A percentile compares a stretch with the other conserved stretches of the same genome.
These are phyloP conservation scores for Colletotrichum sidae DNA, from an alignment of 2,329 filamentous ascomycete genomes.

Conservation along the genomic window DNA sequence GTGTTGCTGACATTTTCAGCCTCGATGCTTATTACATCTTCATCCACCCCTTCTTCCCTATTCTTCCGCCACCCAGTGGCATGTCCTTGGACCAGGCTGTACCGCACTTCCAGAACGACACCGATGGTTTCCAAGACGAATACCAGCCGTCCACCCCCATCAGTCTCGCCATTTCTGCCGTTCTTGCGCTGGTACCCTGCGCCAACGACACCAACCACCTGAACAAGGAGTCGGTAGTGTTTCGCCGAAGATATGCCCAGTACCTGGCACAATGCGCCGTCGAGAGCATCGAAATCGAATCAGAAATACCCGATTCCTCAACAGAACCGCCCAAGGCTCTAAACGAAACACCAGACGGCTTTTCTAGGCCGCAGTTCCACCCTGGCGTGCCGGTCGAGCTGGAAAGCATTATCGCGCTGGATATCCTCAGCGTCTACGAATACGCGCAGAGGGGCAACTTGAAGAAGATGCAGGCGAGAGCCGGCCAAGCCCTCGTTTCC, in stretches of 20 bases:
- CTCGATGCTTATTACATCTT: slow-evolving; percentile 64
- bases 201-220: slow-evolving; percentile 51
- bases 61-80: slow-evolving; percentile 56
- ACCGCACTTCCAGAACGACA: slow-evolving; percentile 49
- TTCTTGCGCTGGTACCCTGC: slow-evolving; percentile 60
- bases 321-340: slow-evolving; percentile 58
- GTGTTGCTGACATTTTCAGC: slow-evolving; percentile 27
- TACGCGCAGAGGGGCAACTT: slow-evolving; percentile 65
- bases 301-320: slow-evolving; percentile 58
- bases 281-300: slow-evolving; percentile 61
- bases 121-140: slow-evolving; percentile 46
- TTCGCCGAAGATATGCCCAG: slow-evolving; percentile 60
- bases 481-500: slow-evolving; percentile 58
- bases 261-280: slow-evolving; percentile 60
- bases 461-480: slow-evolving; percentile 62
- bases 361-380: slow-evolving; percentile 55
- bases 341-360: slow-evolving; percentile 47
- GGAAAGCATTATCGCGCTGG: slow-evolving; percentile 60
- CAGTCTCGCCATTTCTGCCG: slow-evolving; percentile 59
- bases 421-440: slow-evolving; percentile 63
- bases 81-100: slow-evolving; percentile 48
- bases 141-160: slow-evolving; percentile 57
- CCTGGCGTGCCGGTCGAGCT: slow-evolving; percentile 56
- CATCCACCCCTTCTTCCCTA: slow-evolving; percentile 63
- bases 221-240: slow-evolving; percentile 53